Evolutionary conservation across 352 stramenopile species (phyloP).

Genomic region (Albugo candida): DNA sequence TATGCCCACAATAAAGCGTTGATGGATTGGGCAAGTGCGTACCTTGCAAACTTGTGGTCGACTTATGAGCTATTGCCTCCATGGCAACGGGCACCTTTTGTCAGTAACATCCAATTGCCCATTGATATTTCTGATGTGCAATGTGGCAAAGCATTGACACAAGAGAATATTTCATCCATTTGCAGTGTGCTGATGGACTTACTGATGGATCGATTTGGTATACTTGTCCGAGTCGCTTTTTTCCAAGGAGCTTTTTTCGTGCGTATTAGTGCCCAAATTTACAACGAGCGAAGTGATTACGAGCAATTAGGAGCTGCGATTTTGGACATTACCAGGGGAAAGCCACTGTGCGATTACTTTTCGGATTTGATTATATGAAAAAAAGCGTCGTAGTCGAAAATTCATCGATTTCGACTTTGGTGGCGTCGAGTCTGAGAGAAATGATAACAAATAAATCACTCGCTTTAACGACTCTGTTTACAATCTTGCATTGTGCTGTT

Average conservation of each 20-base stretch:
- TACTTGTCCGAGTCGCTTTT: conserved; percentile 43
- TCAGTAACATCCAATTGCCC: conserved; percentile 58
- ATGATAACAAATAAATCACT: too few relatives aligned
- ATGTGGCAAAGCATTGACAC: conserved; percentile 23
- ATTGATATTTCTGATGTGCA: conserved; percentile 30
- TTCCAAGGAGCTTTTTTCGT: conserved; percentile 57
- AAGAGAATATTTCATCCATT: conserved; percentile 35
- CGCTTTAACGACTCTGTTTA: too few relatives aligned
- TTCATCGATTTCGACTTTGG: too few relatives aligned
- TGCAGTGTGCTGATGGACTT: conserved; percentile 71
- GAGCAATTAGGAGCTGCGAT: conserved; percentile 53
- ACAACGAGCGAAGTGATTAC: conserved; percentile 67
- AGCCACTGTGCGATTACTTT: conserved; percentile 40
- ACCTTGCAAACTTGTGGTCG: conserved; percentile 48
- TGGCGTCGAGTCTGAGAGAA: too few relatives aligned
- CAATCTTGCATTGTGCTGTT: too few relatives aligned
- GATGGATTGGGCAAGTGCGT: conserved; percentile 64
- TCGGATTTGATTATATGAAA: conserved; percentile 36
- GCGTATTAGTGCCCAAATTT: conserved; percentile 70
- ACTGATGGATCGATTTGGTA: conserved; percentile 42
- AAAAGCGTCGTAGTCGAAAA: too few relatives aligned
- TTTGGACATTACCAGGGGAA: conserved; percentile 45
- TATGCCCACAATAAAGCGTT: conserved; percentile 67
- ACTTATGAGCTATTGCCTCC: conserved; percentile 46
- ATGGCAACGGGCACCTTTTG: conserved; percentile 67